phyloP scores from a whole-genome alignment of 1,139 yeast genomes.

The Petasospora rhodanensis region DNA sequence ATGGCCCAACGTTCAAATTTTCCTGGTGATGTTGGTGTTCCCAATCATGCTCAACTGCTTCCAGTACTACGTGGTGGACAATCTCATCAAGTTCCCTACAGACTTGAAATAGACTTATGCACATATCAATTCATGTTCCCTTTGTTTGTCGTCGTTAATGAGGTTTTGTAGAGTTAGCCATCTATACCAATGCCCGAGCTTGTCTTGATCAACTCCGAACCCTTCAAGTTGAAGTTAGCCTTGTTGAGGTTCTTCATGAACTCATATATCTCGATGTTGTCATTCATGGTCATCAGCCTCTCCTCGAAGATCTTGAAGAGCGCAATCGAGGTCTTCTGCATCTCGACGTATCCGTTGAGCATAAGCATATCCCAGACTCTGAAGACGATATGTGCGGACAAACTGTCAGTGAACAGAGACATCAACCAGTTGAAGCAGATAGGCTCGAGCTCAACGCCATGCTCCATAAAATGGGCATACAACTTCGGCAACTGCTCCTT shows the following conservation, averaged over 20 bases:
- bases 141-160: too few relatives aligned
- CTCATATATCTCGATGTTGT: slow-evolving; percentile 39
- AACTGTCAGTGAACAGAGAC: slow-evolving; percentile 48
- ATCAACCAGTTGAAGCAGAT: slow-evolving; percentile 59
- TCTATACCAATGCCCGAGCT: slow-evolving; percentile 6
- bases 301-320: slow-evolving; percentile 39
- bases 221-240: slow-evolving; percentile 22
- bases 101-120: neutral
- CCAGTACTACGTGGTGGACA: slow-evolving; percentile 83
- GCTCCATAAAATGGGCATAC: slow-evolving; percentile 29
- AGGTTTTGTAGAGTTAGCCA: too few relatives aligned
- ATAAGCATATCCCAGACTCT: slow-evolving; percentile 49
- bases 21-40: slow-evolving; percentile 78
- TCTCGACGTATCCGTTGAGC: slow-evolving; percentile 35
- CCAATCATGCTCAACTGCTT: slow-evolving; percentile 79
- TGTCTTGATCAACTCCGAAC: slow-evolving; percentile 19
- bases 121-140: neutral
- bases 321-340: slow-evolving; percentile 37
- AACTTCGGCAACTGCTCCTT: slow-evolving; percentile 37
- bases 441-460: slow-evolving; percentile 45
- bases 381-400: slow-evolving; percentile 51
- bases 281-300: slow-evolving; percentile 29
- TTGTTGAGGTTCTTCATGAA: slow-evolving; percentile 39
- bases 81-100: slow-evolving; percentile 69
- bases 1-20: slow-evolving; percentile 77